A percentile compares a stretch with the other conserved stretches of the same genome.
Conservation (phyloP, 2,329 filamentous ascomycete species). For the Curvularia verruculosa region DNA sequence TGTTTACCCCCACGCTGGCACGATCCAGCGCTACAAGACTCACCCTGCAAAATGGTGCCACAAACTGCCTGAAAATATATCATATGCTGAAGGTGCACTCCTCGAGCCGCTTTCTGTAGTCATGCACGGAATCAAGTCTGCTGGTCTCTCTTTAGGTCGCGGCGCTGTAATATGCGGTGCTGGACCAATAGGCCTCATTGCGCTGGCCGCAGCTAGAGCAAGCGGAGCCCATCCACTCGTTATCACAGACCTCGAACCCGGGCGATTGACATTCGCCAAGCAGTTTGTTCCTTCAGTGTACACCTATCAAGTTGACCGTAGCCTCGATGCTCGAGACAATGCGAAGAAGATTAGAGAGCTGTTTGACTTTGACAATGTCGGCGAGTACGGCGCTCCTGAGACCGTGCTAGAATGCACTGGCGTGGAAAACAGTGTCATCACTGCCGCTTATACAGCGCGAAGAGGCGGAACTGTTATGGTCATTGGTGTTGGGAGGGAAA, state of each 20-base stretch:
- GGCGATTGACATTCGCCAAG: slow-evolving; percentile 63
- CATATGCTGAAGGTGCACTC: slow-evolving; percentile 65
- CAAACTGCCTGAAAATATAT: slow-evolving; percentile 61
- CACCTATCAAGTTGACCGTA: slow-evolving; percentile 61
- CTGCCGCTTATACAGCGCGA: slow-evolving; percentile 63
- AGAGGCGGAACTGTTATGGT: slow-evolving; percentile 67
- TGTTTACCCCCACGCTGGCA: slow-evolving; percentile 66
- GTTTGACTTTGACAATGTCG: slow-evolving; percentile 53
- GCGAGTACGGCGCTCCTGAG: slow-evolving; percentile 64
- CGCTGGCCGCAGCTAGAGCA: slow-evolving; percentile 65
- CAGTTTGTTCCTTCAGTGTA: slow-evolving; percentile 61
- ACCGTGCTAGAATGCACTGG: slow-evolving; percentile 70
- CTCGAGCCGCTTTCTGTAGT: slow-evolving; percentile 70
- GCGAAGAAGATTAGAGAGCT: slow-evolving; percentile 60
- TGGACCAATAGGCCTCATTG: slow-evolving; percentile 68
- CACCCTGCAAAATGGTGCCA: slow-evolving; percentile 64
- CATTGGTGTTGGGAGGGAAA: slow-evolving; percentile 66
- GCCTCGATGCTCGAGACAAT: slow-evolving; percentile 57
- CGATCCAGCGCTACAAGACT: slow-evolving; percentile 66
- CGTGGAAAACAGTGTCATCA: slow-evolving; percentile 67
- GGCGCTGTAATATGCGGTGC: slow-evolving; percentile 63
- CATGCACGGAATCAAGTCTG: slow-evolving; percentile 64
- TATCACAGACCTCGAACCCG: slow-evolving; percentile 66
- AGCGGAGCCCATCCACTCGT: slow-evolving; percentile 69
- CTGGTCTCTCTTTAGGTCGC: slow-evolving; percentile 61